Base-by-base conservation (phyloP, 2,329 filamentous ascomycete species). In the Cercospora sojina region DNA sequence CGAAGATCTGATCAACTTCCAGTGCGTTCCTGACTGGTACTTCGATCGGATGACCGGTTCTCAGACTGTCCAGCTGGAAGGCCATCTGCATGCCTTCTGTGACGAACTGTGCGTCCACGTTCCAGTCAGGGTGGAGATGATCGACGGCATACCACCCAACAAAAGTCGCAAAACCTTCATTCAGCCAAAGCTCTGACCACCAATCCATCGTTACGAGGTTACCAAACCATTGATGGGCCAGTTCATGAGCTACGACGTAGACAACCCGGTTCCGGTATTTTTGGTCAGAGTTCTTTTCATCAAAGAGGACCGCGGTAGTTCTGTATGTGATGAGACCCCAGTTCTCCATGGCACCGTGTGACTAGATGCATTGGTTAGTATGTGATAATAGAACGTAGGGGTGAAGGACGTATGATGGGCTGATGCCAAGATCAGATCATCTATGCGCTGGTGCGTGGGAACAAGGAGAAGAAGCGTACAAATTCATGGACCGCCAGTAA, bases 1-100 rank as follows among this genome's bases (percentile, higher is more conserved):
- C 95, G 76, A 99, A 99, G 71, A 98, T 96, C 79, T 99, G 95
- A 79, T 98, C 96, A 71, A 98, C 92, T 73, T 98, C 95, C 10
- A 98, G 86, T 31, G 93, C 95, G 77, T 97, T 93, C 73, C 89
- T 89, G 31, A 99, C 95, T 0, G 93, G 91, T 6, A 99, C 95
- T 79, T 99, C 94, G 72, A 99, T 97, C 8, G 95, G 91, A 79
- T 99, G 95, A 59, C 93, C 97, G 49, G 92, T 91, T 56, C 95
- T 90, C 71, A 99, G 87, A 55, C 91, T 89, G 76, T 99, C 95
- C 31, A 99, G 87, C 71, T 89, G 86, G 79, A 97, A 96, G 65
- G 94, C 94, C 83, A 88, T 88, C 85, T 97, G 92, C 83, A 96
- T 91, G 74, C 91, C 91, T 83, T 98, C 95, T 81, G 92, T 92